Evolutionary conservation across 352 stramenopile species (phyloP).

Genomic region (Phytopythium delawarense): DNA sequence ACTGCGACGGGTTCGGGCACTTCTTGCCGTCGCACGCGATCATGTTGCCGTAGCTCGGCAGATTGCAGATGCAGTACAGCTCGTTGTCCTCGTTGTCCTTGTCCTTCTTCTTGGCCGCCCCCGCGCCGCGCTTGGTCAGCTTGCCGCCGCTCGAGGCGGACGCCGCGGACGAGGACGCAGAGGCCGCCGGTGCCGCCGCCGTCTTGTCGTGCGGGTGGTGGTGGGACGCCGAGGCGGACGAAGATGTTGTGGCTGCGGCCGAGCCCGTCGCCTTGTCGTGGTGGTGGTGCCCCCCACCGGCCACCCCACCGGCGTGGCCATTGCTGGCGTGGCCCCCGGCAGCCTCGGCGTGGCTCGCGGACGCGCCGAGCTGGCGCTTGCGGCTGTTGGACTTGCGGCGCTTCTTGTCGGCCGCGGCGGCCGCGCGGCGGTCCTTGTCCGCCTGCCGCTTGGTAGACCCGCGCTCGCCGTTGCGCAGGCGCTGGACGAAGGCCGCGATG

Average conservation of each 20-base stretch:
- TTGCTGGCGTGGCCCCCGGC: conserved; percentile 9
- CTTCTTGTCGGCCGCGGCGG: conserved; percentile 41
- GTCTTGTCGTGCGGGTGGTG: conserved; percentile 1
- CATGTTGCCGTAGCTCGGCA: conserved; percentile 87
- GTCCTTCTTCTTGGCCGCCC: conserved; percentile 51
- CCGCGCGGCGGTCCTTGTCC: conserved; percentile 61
- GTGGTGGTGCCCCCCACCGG: too few species aligned
- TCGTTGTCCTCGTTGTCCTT: conserved; percentile 80
- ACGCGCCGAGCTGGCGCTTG: conserved; percentile 67
- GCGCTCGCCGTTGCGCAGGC: conserved; percentile 77
- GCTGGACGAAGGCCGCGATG: conserved; percentile 82
- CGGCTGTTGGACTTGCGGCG: conserved; percentile 70
- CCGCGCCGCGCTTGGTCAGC: conserved; percentile 12
- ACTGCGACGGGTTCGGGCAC: conserved; percentile 83
- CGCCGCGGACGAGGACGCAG: not conserved
- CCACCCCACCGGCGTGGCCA: not conserved
- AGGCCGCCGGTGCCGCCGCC: not conserved
- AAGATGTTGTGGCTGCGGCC: not conserved
- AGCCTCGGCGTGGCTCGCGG: conserved; percentile 11
- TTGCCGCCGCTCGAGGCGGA: conserved; percentile 6
- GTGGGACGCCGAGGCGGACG: not conserved
- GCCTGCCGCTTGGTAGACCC: conserved; percentile 38
- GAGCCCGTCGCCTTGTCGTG: not conserved
- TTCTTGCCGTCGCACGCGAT: conserved; percentile 88
- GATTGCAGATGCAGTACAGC: conserved; percentile 86